Evolutionary conservation across 2,329 filamentous ascomycete genomes (phyloP), one percentile per base, ranked within the genome.

Genomic region (Cytospora chrysosperma): DNA sequence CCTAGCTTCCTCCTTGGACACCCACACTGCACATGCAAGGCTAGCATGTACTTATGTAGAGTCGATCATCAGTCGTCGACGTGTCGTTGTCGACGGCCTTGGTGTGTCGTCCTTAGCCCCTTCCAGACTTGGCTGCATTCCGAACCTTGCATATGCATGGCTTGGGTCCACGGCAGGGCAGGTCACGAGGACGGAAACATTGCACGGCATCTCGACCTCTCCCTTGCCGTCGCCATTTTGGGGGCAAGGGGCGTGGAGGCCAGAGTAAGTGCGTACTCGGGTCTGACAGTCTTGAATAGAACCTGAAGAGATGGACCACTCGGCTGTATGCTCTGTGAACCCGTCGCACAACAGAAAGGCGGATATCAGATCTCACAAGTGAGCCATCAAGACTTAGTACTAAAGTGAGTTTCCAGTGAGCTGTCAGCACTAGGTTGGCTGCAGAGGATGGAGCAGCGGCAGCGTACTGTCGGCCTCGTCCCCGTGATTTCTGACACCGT

Each of bases 331-430:
- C 30, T 37, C 30, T 34, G 15, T 40, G 37, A 47, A 5, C 12
- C 1, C 10, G 34, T 49, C 43, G 40, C 28, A 58, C 56, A 24
- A 50, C 37, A 34, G 19, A 51, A 50, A 24, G 58, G 37, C 27
- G 54, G 56, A 30, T 52, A 56, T 60, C 51, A 60, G 21, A 52
- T 40, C 19, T 64, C 52, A 58, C 21, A 37, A 55, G 54, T 47
- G 50, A 32, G 43, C n/a, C 19, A 30, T 58, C 28, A 32, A 47
- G 58, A 27, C 50, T 54, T 13, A 26, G 28, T n/a, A 28, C 28
- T 4, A 43, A 13, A 28, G 28, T n/a, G 15, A 27, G 30, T 40
- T 40, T 4, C 53, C n/a, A 28, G 28, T n/a, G 15, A 27, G 30
- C 13, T 7, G 49, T 61, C 58, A 61, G 58, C 58, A 49, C 51